Conservation (phyloP, 2,329 filamentous ascomycete genomes). For the Whalleya microplaca region DNA sequence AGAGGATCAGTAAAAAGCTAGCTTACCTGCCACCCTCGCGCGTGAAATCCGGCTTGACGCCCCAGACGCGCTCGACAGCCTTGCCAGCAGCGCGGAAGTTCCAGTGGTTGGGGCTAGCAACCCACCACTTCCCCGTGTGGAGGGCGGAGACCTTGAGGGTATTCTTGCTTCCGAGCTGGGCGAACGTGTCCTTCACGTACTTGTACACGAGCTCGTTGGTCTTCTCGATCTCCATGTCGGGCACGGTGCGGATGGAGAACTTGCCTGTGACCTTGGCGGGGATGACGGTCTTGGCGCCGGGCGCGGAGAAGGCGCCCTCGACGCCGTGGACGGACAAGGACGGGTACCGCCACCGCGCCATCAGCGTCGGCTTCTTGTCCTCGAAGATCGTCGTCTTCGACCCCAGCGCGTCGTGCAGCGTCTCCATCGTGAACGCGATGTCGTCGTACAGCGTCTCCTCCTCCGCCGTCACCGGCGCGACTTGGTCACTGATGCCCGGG, state of each 20-base stretch:
- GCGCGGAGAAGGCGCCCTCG: constrained; percentile 91
- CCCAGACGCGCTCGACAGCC: constrained; percentile 95
- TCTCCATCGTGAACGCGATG: constrained; percentile 96
- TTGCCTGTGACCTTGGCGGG: constrained; percentile 97
- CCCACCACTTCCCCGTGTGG: constrained; percentile 98
- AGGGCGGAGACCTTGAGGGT: constrained; percentile 78
- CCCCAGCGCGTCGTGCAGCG: constrained; percentile 88
- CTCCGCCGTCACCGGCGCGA: constrained; percentile 83
- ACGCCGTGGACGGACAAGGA: constrained; percentile 93
- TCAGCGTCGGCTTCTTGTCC: constrained; percentile 89
- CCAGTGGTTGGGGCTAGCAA: constrained; percentile 96
- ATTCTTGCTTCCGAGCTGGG: constrained; percentile 91
- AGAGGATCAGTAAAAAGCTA: neutral
- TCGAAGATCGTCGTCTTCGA: constrained; percentile 84
- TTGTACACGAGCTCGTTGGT: constrained; percentile 86
- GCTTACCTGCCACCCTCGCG: constrained; percentile 86
- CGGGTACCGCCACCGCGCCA: constrained; percentile 94
- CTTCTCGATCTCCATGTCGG: constrained; percentile 91
- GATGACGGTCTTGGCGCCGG: constrained; percentile 97
- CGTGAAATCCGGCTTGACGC: constrained; percentile 91
- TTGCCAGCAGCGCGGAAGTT: constrained; percentile 95
- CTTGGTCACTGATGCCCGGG: constrained; percentile 90
- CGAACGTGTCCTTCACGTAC: constrained; percentile 82
- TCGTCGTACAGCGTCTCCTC: constrained; percentile 86
- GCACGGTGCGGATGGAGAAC: constrained; percentile 97